A percentile compares a stretch with the other conserved stretches of the same genome.
Evolutionary conservation across 2,329 filamentous ascomycete species (phyloP).

Genomic region (Paraphoma sp.): DNA sequence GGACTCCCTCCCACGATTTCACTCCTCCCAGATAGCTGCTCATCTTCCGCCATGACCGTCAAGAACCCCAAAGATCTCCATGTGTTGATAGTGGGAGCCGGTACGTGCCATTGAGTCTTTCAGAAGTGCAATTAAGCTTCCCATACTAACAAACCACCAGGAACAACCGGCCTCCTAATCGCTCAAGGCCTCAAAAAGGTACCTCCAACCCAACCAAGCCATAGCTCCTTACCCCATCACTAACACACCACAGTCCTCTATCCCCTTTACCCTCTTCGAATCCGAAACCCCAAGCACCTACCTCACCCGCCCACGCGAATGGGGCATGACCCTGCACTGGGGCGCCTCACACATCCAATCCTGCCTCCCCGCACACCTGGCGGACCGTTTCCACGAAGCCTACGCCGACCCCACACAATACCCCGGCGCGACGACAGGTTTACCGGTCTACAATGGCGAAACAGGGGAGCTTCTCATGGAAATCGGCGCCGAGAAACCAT

Average conservation of each 20-base stretch:
- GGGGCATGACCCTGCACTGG: slow-evolving; percentile 37
- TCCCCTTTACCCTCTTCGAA: slow-evolving; percentile 23
- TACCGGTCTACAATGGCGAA: slow-evolving; percentile 34
- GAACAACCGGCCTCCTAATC: slow-evolving; percentile 1
- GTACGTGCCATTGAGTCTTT: not conserved
- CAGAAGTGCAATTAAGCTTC: not conserved
- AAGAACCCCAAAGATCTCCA: not conserved
- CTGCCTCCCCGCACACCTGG: slow-evolving; percentile 23
- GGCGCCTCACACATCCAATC: slow-evolving; percentile 22
- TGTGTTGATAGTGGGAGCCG: not conserved
- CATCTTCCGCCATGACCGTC: not conserved
- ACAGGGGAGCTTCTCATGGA: slow-evolving; percentile 30
- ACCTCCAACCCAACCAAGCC: no score
- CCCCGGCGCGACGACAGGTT: slow-evolving; percentile 20
- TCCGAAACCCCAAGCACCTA: slow-evolving; percentile 15
- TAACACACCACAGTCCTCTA: not conserved
- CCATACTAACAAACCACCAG: not conserved
- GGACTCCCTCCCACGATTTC: not conserved
- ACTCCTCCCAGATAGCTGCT: not conserved
- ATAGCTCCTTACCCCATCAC: not conserved
- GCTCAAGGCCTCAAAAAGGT: slow-evolving; percentile 6
- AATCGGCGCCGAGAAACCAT: slow-evolving; percentile 27
- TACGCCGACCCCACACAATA: slow-evolving; percentile 26
- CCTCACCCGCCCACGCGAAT: slow-evolving; percentile 31
- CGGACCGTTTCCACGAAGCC: slow-evolving; percentile 28